Conservation (phyloP, 1,139 yeast species). For the Saccharomycopsis phalli region DNA sequence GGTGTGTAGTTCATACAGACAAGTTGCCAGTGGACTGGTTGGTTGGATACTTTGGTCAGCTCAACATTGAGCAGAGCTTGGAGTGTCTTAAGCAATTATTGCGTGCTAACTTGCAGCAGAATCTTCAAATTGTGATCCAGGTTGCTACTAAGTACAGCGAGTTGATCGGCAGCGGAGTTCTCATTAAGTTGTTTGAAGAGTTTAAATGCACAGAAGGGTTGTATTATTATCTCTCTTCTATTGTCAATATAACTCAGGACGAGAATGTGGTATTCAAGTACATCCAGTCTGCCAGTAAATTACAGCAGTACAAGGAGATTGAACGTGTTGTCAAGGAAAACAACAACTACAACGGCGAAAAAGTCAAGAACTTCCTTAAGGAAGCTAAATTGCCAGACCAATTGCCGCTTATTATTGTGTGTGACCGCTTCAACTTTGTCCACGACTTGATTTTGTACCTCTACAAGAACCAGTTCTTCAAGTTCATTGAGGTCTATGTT, state of each 20-base stretch:
- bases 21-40: conserved; percentile 91
- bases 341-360: conserved; percentile 91
- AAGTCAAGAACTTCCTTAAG: conserved; percentile 92
- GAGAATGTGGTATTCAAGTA: conserved; percentile 94
- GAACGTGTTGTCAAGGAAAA: conserved; percentile 94
- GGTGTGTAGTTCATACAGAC: conserved; percentile 84
- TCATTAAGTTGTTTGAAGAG: conserved; percentile 88
- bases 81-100: conserved; percentile 83
- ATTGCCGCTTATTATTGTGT: conserved; percentile 90
- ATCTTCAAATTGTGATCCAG: conserved; percentile 88
- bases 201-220: conserved; percentile 88
- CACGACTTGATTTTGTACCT: conserved; percentile 89
- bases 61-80: conserved; percentile 88
- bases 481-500: conserved; percentile 93
- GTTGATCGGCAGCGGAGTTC: conserved; percentile 74
- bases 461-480: conserved; percentile 91
- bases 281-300: conserved; percentile 86
- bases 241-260: conserved; percentile 90
- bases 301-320: conserved; percentile 87
- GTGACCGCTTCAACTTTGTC: conserved; percentile 86
- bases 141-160: conserved; percentile 96
- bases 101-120: conserved; percentile 72
- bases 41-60: conserved; percentile 83
- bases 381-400: conserved; percentile 93
- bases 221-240: conserved; percentile 85